phyloP scores from a whole-genome alignment of 2,329 filamentous ascomycete species.

The Verticillium tricorpus region DNA sequence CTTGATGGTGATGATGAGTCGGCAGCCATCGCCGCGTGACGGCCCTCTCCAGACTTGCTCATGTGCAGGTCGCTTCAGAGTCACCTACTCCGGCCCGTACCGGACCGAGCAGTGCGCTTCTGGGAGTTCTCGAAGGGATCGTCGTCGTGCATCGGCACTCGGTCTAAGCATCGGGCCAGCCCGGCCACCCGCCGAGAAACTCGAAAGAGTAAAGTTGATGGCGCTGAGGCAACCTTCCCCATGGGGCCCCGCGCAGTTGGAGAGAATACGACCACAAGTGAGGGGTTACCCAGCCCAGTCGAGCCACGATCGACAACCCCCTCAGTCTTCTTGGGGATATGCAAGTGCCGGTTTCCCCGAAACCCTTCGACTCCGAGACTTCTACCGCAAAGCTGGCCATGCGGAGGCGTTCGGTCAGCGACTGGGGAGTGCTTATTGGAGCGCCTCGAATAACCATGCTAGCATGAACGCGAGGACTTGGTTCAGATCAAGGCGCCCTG shows the following conservation, averaged over 20 bases:
- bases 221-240: neutral
- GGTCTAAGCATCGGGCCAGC: neutral
- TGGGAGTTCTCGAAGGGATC: neutral
- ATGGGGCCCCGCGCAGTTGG: neutral
- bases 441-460: neutral
- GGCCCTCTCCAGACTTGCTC: no score
- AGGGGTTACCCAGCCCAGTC: neutral
- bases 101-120: neutral
- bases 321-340: neutral
- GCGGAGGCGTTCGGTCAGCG: neutral
- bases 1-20: no score
- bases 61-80: no score
- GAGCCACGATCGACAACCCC: neutral
- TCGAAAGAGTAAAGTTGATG: neutral
- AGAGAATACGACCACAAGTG: neutral
- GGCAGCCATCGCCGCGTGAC: no score
- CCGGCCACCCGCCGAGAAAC: neutral
- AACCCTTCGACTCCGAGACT: neutral
- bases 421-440: neutral
- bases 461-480: neutral
- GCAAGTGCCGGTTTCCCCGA: neutral
- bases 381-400: neutral
- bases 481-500: neutral
- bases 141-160: neutral
- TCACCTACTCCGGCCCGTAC: neutral